Percentiles rank a stretch among this genome's conserved stretches.
Evolutionary conservation across 1,284 basidiomycete genomes (phyloP).

Genomic region (Stereum hirsutum): DNA sequence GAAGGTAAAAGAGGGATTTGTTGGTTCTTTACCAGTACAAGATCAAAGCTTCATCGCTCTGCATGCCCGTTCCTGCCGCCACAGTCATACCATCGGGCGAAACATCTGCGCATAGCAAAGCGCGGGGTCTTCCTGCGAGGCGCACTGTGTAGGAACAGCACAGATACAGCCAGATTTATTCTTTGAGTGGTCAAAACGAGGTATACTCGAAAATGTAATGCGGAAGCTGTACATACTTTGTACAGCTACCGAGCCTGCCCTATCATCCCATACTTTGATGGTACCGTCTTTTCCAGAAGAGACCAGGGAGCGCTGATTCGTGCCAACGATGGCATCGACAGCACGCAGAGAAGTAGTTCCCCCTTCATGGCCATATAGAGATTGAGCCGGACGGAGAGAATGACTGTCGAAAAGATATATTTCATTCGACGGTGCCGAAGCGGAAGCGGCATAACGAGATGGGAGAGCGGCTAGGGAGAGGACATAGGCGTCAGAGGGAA

Average conservation of each 20-base stretch:
- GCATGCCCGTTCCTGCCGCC: conserved; percentile 62
- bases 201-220: too few relatives aligned
- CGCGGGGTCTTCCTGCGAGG: conserved; percentile 27
- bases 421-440: conserved; percentile 44
- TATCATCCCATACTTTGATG: conserved; percentile 64
- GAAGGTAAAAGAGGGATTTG: conserved; percentile 4
- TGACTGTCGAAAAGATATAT: conserved; percentile 57
- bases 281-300: conserved; percentile 58
- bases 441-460: conserved; percentile 44
- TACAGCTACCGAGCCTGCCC: conserved; percentile 39
- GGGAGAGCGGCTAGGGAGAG: conserved; percentile 40
- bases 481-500: conserved; percentile 44
- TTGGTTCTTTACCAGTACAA: conserved; percentile 52
- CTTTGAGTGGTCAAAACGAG: conserved; percentile 34
- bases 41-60: conserved; percentile 61
- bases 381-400: conserved; percentile 34
- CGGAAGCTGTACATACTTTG: conserved; percentile 42
- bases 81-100: conserved; percentile 56
- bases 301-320: conserved; percentile 29
- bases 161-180: too few relatives aligned
- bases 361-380: conserved; percentile 42
- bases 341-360: conserved; percentile 43
- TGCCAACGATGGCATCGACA: conserved; percentile 23
- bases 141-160: conserved; percentile 31
- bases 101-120: conserved; percentile 59